Base-by-base conservation (phyloP, 2,329 filamentous ascomycete species). In the Emericellopsis atlantica region DNA sequence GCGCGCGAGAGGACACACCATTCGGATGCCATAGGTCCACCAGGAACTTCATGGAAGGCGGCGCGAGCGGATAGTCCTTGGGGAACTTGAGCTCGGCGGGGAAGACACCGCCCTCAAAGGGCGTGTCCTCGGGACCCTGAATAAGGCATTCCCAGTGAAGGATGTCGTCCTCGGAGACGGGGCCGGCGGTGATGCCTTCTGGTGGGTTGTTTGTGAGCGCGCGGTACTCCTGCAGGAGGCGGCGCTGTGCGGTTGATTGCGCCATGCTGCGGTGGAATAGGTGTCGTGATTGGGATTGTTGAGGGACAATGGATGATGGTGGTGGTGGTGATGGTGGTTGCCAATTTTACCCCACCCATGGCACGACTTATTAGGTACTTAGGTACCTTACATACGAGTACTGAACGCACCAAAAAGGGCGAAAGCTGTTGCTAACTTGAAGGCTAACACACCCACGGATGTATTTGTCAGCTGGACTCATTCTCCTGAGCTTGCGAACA, bases 1-100 rank as follows among this genome's bases (percentile, higher is more conserved):
- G 34, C 38, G 35, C 21, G 24, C 22, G 12, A 32, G 21, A 35
- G 29, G 6, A 45, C 67, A 32, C 61, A 94, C 89, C 87, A 60
- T 98, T 98, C 0, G 92, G 92, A 67, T 98, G 92, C 79, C 89
- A 96, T 50, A 98, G 80, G 54, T 93, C 87, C 41, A 85, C 85
- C 40, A 93, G 69, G 61, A 98, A 98, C 61, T 84, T 87, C 90
- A 98, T 96, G 33, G 84, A 88, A 8, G 92, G 92, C 46, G 92
- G 92, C 51, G 89, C 84, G 6, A 96, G 76, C n/a, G 92, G 92
- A 56, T 98, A 98, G 62, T 98, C 92, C 57, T 84, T 85, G 6
- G 92, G 90, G 55, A 98, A 98, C 54, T 82, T 88, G 52, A 98
- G 76, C 63, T 95, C 88, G 22, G 92, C 92, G 34, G 89, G 87